A percentile compares a stretch with the other conserved stretches of the same genome.
Evolutionary conservation across 148 eudicot genomes (phyloP).

Genomic region (Camellia japonica): DNA sequence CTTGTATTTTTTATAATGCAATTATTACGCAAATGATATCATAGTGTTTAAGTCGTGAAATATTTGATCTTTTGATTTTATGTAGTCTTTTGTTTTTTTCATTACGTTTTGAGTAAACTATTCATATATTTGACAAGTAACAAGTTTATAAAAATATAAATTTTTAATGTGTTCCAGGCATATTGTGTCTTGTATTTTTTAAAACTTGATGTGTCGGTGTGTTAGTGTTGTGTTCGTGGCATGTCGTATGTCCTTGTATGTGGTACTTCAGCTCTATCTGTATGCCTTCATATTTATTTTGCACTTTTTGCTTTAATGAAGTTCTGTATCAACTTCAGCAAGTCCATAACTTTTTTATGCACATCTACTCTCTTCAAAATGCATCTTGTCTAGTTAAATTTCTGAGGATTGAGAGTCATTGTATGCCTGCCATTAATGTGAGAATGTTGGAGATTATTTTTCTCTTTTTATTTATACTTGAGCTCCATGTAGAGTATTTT

Average conservation of each 20-base stretch:
- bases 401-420: neutral
- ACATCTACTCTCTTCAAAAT: neutral
- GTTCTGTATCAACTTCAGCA: neutral
- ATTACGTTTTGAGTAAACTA: neutral
- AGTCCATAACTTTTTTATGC: neutral
- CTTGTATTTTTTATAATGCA: neutral
- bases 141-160: no score
- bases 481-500: no score
- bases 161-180: no score
- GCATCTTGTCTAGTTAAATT: neutral
- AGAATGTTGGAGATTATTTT: neutral
- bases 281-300: neutral
- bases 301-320: constrained; percentile 2
- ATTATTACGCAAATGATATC: neutral
- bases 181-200: no score
- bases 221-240: no score
- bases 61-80: neutral
- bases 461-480: no score
- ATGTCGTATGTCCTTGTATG: no score
- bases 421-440: neutral
- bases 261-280: neutral
- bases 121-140: neutral
- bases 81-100: neutral
- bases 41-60: neutral
- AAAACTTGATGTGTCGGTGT: no score